phyloP scores from a whole-genome alignment of 306 rosid genomes.

The Citrullus colocynthis region DNA sequence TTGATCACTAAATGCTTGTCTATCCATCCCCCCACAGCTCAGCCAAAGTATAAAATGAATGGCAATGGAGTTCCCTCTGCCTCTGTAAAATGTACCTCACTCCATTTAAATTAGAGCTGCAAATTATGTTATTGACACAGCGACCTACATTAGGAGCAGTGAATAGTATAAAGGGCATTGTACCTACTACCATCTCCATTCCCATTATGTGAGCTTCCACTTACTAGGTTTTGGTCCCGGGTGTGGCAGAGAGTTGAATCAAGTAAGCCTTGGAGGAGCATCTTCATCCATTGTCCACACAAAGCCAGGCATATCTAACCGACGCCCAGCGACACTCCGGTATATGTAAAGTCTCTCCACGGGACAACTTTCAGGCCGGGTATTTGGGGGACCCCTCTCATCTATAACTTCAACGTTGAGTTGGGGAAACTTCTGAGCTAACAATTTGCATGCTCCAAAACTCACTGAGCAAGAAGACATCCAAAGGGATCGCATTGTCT shows the following conservation, averaged over 20 bases:
- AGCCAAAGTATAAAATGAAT: slow-evolving; percentile 64
- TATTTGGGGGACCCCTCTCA: slow-evolving; percentile 78
- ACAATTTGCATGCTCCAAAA: slow-evolving; percentile 85
- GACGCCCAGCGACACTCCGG: slow-evolving; percentile 68
- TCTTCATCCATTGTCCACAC: slow-evolving; percentile 71
- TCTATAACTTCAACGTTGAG: slow-evolving; percentile 95
- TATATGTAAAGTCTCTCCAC: slow-evolving; percentile 87
- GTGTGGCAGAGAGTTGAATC: slow-evolving; percentile 11
- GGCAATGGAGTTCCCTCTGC: slow-evolving; percentile 56
- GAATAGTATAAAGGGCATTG: slow-evolving; percentile 21
- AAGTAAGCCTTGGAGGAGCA: slow-evolving; percentile 36
- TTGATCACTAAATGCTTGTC: slow-evolving; percentile 25
- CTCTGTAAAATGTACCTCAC: slow-evolving; percentile 29
- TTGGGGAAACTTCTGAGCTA: slow-evolving; percentile 75
- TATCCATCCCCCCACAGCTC: slow-evolving; percentile 33
- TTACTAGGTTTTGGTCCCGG: background rate
- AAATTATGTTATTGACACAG: slow-evolving; percentile 26
- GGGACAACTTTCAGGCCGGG: slow-evolving; percentile 58
- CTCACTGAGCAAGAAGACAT: slow-evolving; percentile 97
- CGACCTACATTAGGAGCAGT: slow-evolving; percentile 15
- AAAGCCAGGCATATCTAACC: slow-evolving; percentile 75
- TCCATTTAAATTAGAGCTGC: slow-evolving; percentile 41
- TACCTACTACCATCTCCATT: slow-evolving; percentile 34
- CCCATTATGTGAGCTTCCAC: slow-evolving; percentile 8
- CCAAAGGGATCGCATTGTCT: slow-evolving; percentile 99